Evolutionary conservation across 2,329 filamentous ascomycete species (phyloP).

Genomic region (Pseudovirgaria hyperparasitica): DNA sequence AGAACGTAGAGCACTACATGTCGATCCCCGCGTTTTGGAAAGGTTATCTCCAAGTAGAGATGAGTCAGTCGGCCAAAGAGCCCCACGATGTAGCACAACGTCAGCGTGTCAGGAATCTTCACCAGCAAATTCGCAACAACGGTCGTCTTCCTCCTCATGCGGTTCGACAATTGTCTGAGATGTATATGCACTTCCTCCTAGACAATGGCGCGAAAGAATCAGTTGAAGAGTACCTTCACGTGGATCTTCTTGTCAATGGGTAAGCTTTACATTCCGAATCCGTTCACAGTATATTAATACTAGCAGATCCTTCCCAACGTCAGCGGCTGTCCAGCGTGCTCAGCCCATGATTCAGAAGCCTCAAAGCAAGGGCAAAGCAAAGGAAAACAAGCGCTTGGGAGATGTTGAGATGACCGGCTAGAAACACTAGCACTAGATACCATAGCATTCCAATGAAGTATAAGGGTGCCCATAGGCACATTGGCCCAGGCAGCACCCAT

Average conservation of each 20-base stretch:
- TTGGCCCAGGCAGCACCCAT: too few relatives aligned
- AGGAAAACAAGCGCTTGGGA: too few relatives aligned
- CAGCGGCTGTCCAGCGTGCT: too few relatives aligned
- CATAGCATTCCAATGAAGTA: too few relatives aligned
- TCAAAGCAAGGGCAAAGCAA: too few relatives aligned
- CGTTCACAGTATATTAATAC: too few relatives aligned
- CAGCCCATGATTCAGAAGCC: too few relatives aligned
- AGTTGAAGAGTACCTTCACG: slow-evolving; percentile 70
- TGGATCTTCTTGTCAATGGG: slow-evolving; percentile 82
- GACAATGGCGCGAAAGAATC: slow-evolving; percentile 70
- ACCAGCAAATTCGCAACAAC: slow-evolving; percentile 60
- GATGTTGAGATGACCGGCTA: too few relatives aligned
- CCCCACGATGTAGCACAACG: slow-evolving; percentile 53
- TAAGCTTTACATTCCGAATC: too few relatives aligned
- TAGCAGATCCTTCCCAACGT: too few relatives aligned
- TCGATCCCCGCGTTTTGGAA: slow-evolving; percentile 85
- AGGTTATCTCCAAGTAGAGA: slow-evolving; percentile 78
- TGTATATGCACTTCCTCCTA: slow-evolving; percentile 74
- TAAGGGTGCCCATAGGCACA: too few relatives aligned
- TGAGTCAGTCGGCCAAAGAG: slow-evolving; percentile 61
- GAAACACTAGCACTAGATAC: too few relatives aligned
- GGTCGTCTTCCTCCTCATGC: slow-evolving; percentile 54
- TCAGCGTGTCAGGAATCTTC: slow-evolving; percentile 66
- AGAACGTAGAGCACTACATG: slow-evolving; percentile 71
- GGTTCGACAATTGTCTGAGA: slow-evolving; percentile 62